Percentiles rank a stretch among this genome's conserved stretches.
phyloP scores from a whole-genome alignment of 306 rosid genomes.

The Pyrus betulifolia region DNA sequence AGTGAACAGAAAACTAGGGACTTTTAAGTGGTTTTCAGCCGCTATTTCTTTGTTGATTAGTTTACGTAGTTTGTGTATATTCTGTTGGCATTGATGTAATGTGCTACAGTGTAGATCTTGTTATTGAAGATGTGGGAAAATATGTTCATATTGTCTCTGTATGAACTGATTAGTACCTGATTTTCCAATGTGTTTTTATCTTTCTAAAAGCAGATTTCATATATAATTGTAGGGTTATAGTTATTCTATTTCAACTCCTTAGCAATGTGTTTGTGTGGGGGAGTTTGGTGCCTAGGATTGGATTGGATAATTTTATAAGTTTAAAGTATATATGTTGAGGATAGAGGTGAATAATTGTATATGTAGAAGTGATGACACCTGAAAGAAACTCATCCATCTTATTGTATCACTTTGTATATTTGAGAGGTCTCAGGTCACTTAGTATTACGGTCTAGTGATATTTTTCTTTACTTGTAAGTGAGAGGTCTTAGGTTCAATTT shows the following conservation, averaged over 20 bases:
- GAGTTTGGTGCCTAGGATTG: background rate
- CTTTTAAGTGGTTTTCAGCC: background rate
- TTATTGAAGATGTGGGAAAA: conserved; percentile 24
- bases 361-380: background rate
- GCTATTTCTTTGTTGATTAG: conserved; percentile 31
- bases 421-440: no score
- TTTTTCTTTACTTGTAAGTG: no score
- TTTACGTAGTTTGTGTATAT: conserved; percentile 39
- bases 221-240: background rate
- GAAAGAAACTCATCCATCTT: background rate
- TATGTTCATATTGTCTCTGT: conserved; percentile 32
- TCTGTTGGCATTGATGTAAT: conserved; percentile 24
- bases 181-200: background rate
- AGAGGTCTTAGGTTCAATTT: no score
- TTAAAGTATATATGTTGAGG: background rate
- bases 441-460: no score
- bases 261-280: background rate
- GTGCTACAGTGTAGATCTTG: conserved; percentile 15
- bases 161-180: background rate
- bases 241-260: background rate
- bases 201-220: background rate
- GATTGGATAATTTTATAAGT: background rate
- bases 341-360: background rate
- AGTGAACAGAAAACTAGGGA: background rate
- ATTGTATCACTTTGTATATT: no score